Percentiles rank a stretch among this genome's conserved stretches.
Conservation (phyloP, 805 yeast genomes). For the Candida incommunis region DNA sequence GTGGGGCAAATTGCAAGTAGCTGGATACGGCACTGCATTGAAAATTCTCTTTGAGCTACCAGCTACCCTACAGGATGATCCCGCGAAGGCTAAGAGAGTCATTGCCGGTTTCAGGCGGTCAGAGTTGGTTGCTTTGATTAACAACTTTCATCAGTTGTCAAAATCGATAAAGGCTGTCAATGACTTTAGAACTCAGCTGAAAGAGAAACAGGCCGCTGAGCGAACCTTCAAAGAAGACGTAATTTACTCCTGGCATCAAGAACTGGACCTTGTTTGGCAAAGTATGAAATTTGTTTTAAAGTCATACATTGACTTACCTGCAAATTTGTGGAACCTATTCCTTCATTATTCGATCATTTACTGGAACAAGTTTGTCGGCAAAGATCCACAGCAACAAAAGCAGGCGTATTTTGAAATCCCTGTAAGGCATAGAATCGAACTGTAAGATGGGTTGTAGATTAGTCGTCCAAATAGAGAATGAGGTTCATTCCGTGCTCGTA, state of each 20-base stretch:
- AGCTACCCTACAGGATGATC: constrained; percentile 31
- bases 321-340: constrained; percentile 35
- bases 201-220: constrained; percentile 7
- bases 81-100: constrained; percentile 33
- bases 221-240: constrained; percentile 25
- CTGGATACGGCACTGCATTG: constrained; percentile 94
- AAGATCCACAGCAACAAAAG: not conserved
- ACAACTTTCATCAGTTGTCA: constrained; percentile 85
- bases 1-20: constrained; percentile 97
- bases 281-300: constrained; percentile 51
- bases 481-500: no score
- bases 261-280: constrained; percentile 34
- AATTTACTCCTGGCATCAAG: constrained; percentile 27
- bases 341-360: constrained; percentile 36
- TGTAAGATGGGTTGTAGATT: no score
- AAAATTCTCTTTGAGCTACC: constrained; percentile 75
- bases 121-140: constrained; percentile 80
- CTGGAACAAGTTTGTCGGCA: constrained; percentile 72
- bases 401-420: not conserved
- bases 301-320: constrained; percentile 62
- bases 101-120: constrained; percentile 48
- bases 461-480: no score
- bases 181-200: constrained; percentile 32
- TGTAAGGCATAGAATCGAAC: not conserved
- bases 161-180: constrained; percentile 67